Evolutionary conservation across 2,329 filamentous ascomycete species (phyloP).

Genomic region (Ophiostoma sp.): DNA sequence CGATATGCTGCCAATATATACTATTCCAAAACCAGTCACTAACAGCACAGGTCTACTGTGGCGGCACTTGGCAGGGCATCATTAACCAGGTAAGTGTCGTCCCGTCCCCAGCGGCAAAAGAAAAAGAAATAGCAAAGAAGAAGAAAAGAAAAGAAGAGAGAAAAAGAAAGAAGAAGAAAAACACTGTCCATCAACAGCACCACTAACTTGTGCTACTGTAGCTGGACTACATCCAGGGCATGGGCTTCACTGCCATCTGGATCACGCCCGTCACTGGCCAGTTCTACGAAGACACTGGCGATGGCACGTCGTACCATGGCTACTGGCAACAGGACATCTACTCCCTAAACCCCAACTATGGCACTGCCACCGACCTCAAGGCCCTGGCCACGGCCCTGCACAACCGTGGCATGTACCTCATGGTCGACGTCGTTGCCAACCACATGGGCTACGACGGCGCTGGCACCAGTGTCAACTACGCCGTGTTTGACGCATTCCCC

Average conservation of each 20-base stretch:
- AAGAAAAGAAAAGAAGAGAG: no score
- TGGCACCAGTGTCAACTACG: slow-evolving; percentile 33
- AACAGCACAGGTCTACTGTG: slow-evolving; percentile 44
- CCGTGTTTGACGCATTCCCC: slow-evolving; percentile 44
- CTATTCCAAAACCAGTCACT: not conserved
- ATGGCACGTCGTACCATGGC: slow-evolving; percentile 44
- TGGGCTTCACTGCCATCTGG: slow-evolving; percentile 56
- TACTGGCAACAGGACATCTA: slow-evolving; percentile 47
- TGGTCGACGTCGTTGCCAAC: slow-evolving; percentile 50
- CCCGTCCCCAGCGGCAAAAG: no score
- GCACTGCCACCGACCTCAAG: slow-evolving; percentile 54
- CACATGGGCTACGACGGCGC: slow-evolving; percentile 45
- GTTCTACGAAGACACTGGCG: slow-evolving; percentile 34
- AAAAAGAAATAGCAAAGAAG: no score
- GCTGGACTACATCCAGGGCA: slow-evolving; percentile 58
- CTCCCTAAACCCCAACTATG: slow-evolving; percentile 52
- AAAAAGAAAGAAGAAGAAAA: no score
- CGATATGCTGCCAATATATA: not conserved
- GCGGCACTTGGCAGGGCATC: slow-evolving; percentile 56
- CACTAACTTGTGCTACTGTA: not conserved
- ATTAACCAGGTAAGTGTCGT: slow-evolving; percentile 38
- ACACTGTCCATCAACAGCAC: no score
- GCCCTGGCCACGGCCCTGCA: slow-evolving; percentile 45
- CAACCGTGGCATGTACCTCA: slow-evolving; percentile 38
- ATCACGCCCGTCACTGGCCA: slow-evolving; percentile 52